A percentile compares a stretch with the other conserved stretches of the same genome.
These are phyloP conservation scores for Kalmusia sp. DNA, from an alignment of 2,329 filamentous ascomycete species.

Conservation along the genomic window DNA sequence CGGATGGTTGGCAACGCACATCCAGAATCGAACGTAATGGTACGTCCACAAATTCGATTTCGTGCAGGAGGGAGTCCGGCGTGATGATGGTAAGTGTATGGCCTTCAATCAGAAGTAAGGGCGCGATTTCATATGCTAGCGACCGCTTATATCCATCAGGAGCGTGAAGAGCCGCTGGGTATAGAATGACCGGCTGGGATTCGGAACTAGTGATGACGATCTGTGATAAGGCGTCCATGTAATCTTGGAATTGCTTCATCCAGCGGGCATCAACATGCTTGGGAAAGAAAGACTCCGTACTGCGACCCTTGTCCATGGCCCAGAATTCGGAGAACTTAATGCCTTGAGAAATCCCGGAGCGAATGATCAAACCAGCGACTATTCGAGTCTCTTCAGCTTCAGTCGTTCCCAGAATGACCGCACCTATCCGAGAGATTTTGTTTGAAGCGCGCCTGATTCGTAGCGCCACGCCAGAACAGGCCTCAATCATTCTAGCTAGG, in stretches of 20 bases:
- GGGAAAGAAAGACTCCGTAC: constrained; percentile 34
- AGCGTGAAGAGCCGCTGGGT: constrained; percentile 27
- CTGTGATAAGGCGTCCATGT: constrained; percentile 30
- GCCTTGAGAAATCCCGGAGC: constrained; percentile 26
- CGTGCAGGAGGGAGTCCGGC: constrained; percentile 19
- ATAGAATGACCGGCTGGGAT: constrained; percentile 25
- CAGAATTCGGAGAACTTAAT: constrained; percentile 36
- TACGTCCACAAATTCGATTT: constrained; percentile 36
- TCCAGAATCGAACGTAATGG: constrained; percentile 29
- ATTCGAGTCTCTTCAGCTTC: constrained; percentile 41
- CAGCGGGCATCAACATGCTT: constrained; percentile 21
- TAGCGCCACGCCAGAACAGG: constrained; percentile 20
- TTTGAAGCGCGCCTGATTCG: constrained; percentile 20
- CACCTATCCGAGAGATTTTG: constrained; percentile 27
- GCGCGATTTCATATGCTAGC: constrained; percentile 13
- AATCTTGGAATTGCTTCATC: constrained; percentile 37
- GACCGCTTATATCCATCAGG: constrained; percentile 32
- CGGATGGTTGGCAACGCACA: constrained; percentile 15
- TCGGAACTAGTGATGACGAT: constrained; percentile 19
- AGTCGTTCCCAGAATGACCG: constrained; percentile 25
- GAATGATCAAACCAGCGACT: constrained; percentile 39
- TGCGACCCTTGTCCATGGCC: constrained; percentile 28
- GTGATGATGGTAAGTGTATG: constrained; percentile 30
- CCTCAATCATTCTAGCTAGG: constrained; percentile 35
- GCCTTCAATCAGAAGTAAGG: constrained; percentile 25